Conservation (phyloP, 306 rosid genomes). For the Acacia crassicarpa region DNA sequence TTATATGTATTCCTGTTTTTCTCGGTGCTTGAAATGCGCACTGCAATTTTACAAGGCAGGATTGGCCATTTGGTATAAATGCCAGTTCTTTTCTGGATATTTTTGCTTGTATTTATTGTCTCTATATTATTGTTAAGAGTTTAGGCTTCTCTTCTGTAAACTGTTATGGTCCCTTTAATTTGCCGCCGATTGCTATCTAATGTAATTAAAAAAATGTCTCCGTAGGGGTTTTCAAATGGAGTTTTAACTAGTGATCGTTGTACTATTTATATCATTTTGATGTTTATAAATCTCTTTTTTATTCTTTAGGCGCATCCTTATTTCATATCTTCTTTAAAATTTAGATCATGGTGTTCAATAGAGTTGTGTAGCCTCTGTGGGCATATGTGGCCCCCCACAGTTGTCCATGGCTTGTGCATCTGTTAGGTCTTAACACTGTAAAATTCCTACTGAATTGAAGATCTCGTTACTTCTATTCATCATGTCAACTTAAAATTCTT, state of each 20-base stretch:
- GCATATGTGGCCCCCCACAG: not conserved
- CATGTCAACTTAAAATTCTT: no score
- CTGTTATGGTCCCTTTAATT: not conserved
- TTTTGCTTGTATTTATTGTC: not conserved
- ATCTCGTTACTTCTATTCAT: no score
- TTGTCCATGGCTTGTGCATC: no score
- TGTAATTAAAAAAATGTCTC: not conserved
- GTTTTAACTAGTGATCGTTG: not conserved
- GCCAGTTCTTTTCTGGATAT: not conserved
- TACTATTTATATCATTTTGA: not conserved
- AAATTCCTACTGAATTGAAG: no score
- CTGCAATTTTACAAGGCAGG: not conserved
- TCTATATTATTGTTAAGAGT: not conserved
- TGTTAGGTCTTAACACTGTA: no score
- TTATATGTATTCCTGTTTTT: constrained; percentile 12
- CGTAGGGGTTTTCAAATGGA: not conserved
- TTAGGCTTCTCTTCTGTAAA: constrained; percentile 7
- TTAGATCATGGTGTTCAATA: not conserved
- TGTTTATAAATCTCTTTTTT: not conserved
- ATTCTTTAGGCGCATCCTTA: not conserved
- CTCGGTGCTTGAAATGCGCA: constrained; percentile 3
- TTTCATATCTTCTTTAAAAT: not conserved
- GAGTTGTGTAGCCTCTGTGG: not conserved
- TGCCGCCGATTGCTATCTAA: not conserved
- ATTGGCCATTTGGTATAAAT: constrained; percentile 3